Evolutionary conservation across 169 alveolate species (phyloP).

Genomic region (Eimeria sp.): DNA sequence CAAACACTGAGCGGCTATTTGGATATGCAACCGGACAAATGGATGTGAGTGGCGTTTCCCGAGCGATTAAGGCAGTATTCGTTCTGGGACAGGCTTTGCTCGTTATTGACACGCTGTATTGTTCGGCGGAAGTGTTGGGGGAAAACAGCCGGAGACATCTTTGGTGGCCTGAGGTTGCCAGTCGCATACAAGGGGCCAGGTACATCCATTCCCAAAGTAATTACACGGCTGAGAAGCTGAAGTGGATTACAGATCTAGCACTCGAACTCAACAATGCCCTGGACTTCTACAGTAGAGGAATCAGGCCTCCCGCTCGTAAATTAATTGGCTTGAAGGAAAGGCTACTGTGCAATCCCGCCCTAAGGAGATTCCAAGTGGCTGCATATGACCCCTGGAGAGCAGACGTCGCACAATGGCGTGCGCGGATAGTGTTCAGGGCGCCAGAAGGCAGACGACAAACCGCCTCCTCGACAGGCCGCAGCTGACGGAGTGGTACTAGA

Average conservation of each 20-base stretch:
- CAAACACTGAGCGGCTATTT: not conserved
- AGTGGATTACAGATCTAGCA: not conserved
- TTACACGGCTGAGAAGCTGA: not conserved
- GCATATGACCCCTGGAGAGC: constrained; percentile 24
- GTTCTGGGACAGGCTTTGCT: not conserved
- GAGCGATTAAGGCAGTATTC: not conserved
- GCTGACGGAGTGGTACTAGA: not conserved
- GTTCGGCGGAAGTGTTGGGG: constrained; percentile 39
- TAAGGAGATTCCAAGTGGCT: not conserved
- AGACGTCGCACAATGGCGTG: not conserved
- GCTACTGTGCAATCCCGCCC: not conserved
- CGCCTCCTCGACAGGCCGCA: not conserved
- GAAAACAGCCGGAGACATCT: not conserved
- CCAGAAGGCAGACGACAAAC: not conserved
- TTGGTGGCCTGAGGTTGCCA: constrained; percentile 16
- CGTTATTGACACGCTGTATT: constrained; percentile 7
- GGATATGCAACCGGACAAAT: not conserved
- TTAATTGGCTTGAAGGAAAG: constrained; percentile 10
- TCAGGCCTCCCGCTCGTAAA: not conserved
- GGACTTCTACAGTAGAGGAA: not conserved
- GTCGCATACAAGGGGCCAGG: not conserved
- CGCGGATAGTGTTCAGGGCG: not conserved
- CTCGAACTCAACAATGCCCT: not conserved
- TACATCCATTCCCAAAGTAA: not conserved
- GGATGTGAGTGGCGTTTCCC: not conserved